Percentiles rank a stretch among this genome's conserved stretches.
Conservation (phyloP, 305 asterid genomes). For the Fraxinus platypoda region DNA sequence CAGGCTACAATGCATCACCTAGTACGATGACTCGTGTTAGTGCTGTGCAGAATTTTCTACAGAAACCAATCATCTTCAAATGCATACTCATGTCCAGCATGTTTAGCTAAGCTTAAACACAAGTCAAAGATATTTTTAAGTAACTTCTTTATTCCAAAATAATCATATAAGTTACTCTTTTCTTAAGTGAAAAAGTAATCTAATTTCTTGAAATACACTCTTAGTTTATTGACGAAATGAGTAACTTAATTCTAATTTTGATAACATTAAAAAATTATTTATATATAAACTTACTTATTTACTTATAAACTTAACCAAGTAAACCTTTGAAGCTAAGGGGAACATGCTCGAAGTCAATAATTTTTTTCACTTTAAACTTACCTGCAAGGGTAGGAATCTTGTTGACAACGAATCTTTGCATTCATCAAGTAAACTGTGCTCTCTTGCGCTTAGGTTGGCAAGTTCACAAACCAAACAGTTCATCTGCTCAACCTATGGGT, state of each 20-base stretch:
- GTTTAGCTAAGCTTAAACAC: background rate
- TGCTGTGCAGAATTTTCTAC: background rate
- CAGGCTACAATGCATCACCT: slow-evolving; percentile 71
- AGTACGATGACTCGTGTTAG: slow-evolving; percentile 27
- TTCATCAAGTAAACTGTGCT: slow-evolving; percentile 52
- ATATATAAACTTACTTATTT: background rate
- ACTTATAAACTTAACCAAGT: background rate
- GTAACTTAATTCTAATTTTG: slow-evolving; percentile 13
- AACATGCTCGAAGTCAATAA: background rate
- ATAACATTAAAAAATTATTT: slow-evolving; percentile 37
- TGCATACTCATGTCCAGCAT: background rate
- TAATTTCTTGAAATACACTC: background rate
- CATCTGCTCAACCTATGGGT: slow-evolving; percentile 66
- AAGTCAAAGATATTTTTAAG: background rate
- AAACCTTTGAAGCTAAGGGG: background rate
- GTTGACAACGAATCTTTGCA: slow-evolving; percentile 57
- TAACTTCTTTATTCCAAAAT: background rate
- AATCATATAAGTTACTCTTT: background rate
- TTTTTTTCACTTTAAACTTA: slow-evolving; percentile 16
- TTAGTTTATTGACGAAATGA: background rate
- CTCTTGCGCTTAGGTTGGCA: slow-evolving; percentile 49
- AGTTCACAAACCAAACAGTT: slow-evolving; percentile 54
- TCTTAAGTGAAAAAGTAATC: background rate
- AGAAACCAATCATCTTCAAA: background rate
- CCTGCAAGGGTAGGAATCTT: slow-evolving; percentile 61